Evolutionary conservation across 345 rosid genomes (phyloP).

Genomic region (Syzygium aromaticum): DNA sequence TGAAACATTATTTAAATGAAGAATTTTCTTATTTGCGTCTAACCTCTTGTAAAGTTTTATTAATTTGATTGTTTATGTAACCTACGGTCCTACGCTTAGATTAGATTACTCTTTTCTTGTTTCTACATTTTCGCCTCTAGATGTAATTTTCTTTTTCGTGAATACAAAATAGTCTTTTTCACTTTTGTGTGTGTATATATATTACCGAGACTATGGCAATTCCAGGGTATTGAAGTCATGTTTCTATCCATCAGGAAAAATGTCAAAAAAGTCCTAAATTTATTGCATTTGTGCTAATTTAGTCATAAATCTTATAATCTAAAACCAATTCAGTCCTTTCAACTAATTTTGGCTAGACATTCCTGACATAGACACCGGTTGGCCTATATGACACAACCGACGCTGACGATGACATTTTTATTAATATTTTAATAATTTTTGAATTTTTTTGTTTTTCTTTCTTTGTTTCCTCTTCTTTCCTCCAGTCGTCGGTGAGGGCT

Average conservation of each 20-base stretch:
- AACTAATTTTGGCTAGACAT: no score
- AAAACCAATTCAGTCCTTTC: no score
- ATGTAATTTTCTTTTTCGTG: not conserved
- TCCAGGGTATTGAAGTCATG: not conserved
- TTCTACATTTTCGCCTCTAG: not conserved
- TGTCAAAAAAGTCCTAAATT: no score
- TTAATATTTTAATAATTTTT: no score
- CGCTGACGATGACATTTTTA: no score
- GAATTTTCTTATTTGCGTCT: not conserved
- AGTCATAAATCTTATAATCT: no score
- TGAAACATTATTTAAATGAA: not conserved
- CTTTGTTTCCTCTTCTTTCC: no score
- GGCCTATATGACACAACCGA: no score
- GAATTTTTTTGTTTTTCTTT: no score
- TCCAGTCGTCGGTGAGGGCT: no score
- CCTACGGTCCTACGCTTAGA: not conserved
- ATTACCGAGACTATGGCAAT: not conserved
- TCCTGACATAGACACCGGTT: no score
- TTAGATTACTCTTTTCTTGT: not conserved
- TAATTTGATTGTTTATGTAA: not conserved
- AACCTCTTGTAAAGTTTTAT: not conserved
- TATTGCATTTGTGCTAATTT: no score
- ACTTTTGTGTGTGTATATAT: not conserved
- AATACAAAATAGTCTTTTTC: not conserved
- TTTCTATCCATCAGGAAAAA: not conserved